Evolutionary conservation across 2,329 filamentous ascomycete species (phyloP).

Genomic region (Cadophora gregata): DNA sequence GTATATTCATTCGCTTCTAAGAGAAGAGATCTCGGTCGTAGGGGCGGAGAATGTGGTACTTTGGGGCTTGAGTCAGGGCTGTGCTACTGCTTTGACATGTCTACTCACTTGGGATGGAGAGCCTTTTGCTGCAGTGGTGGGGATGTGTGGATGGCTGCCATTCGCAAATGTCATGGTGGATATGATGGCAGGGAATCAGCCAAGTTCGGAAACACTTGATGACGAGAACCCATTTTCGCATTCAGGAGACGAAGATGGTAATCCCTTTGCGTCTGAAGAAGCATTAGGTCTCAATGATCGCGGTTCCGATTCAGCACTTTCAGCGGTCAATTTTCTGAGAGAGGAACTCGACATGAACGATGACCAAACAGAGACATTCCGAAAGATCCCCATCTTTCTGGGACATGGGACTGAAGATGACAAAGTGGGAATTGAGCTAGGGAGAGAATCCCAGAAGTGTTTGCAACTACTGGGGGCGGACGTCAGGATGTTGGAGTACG

Average conservation of each 20-base stretch:
- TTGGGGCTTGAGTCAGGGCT: slow-evolving; percentile 60
- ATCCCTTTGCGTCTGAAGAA: background rate
- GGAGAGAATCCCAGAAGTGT: slow-evolving; percentile 44
- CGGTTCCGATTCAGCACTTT: background rate
- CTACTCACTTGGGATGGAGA: slow-evolving; percentile 52
- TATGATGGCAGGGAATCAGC: background rate
- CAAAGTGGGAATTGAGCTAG: slow-evolving; percentile 48
- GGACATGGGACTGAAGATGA: slow-evolving; percentile 55
- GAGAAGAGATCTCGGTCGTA: slow-evolving; percentile 46
- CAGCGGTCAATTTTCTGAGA: slow-evolving; percentile 26
- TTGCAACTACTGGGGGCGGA: slow-evolving; percentile 46
- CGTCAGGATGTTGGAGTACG: slow-evolving; percentile 49
- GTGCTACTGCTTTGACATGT: slow-evolving; percentile 52
- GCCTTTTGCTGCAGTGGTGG: slow-evolving; percentile 48
- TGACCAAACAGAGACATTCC: slow-evolving; percentile 9
- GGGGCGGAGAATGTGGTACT: slow-evolving; percentile 51
- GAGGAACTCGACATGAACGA: slow-evolving; percentile 32
- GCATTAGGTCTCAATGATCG: background rate
- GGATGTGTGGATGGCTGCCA: slow-evolving; percentile 55
- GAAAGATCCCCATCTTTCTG: slow-evolving; percentile 51
- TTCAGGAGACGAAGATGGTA: slow-evolving; percentile 25
- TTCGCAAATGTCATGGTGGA: slow-evolving; percentile 45
- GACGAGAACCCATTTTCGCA: slow-evolving; percentile 8
- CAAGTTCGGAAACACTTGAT: slow-evolving; percentile 8
- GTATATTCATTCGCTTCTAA: slow-evolving; percentile 49